Evolutionary conservation across 805 yeast genomes (phyloP), one percentile per base, ranked within the genome.

Genomic region (Ogataea ramenticola): DNA sequence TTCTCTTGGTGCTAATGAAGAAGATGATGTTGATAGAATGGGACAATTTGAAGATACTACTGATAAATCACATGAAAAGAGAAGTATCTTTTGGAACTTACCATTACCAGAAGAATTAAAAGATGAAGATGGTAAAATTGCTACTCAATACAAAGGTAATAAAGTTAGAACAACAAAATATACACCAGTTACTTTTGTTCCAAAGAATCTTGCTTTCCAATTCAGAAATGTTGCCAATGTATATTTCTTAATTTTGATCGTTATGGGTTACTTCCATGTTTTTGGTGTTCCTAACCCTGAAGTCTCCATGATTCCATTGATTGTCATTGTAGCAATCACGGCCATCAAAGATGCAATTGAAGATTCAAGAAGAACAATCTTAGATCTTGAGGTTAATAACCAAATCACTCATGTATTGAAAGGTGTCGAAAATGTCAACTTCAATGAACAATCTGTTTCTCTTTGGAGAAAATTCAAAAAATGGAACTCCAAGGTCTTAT

Each of bases 301-400:
- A 1, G 66, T 85, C 55, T 82, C 85, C 19, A 86, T 89, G 2
- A 90, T 84, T 30, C 95, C 95, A 3, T 74, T 85, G 57, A 82
- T 84, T 59, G 90, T 85, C 44, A 84, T 85, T 67, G 89, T 85
- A 17, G 68, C 71, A 43, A 67, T 85, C 49, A 85, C 93, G 2
- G 90, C 88, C 4, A 57, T 80, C 49, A 82, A 83, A 55, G 93
- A 86, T 62, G 90, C 83, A 0, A 68, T 85, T 51, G 95, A 85
- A 62, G 95, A 85, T 60, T 81, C 76, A 50, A 70, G 85, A 46
- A 72, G 95, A 53, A 74, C 76, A 2, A 53, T 69, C 2, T 75
- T 79, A 34, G 95, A 85, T 60, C 65, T 70, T 43, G 89, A 84
- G 47, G 66, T 85, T 56, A 85, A 85, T 59, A 81, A 80, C 54